These are phyloP conservation scores for Fusarium nygamai DNA, from an alignment of 2,329 filamentous ascomycete species.

Conservation along the genomic window DNA sequence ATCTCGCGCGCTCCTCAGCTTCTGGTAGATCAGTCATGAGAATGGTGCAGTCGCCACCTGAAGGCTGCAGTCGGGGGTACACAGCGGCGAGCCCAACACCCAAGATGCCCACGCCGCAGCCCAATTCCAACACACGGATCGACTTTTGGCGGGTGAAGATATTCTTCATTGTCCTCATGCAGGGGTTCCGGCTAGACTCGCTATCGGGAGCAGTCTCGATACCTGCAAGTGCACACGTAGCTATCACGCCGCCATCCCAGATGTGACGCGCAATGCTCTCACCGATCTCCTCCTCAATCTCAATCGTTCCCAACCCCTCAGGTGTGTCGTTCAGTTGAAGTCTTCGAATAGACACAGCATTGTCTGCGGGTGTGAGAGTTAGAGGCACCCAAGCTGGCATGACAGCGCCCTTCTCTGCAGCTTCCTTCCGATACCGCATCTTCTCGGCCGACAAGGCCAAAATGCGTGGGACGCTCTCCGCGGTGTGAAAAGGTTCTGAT, in stretches of 20 bases:
- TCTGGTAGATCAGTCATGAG: constrained; percentile 66
- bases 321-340: constrained; percentile 41
- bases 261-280: constrained; percentile 69
- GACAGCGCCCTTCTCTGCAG: constrained; percentile 49
- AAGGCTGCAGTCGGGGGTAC: constrained; percentile 38
- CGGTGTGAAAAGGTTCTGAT: constrained; percentile 38
- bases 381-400: constrained; percentile 56
- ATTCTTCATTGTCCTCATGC: constrained; percentile 46
- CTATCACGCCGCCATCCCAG: constrained; percentile 66
- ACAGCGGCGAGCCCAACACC: constrained; percentile 59
- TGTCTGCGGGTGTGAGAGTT: constrained; percentile 32
- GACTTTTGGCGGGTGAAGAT: constrained; percentile 41
- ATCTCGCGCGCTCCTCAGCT: constrained; percentile 58
- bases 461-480: constrained; percentile 43
- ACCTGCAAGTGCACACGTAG: constrained; percentile 48
- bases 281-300: constrained; percentile 66
- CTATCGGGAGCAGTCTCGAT: constrained; percentile 42
- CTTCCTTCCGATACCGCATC: constrained; percentile 30
- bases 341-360: constrained; percentile 44
- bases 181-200: constrained; percentile 40
- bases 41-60: constrained; percentile 46
- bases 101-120: constrained; percentile 66
- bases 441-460: constrained; percentile 34
- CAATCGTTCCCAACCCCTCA: constrained; percentile 44
- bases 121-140: constrained; percentile 63